These are phyloP conservation scores for Candida stauntonica DNA, from an alignment of 805 yeast genomes.

Conservation along the genomic window DNA sequence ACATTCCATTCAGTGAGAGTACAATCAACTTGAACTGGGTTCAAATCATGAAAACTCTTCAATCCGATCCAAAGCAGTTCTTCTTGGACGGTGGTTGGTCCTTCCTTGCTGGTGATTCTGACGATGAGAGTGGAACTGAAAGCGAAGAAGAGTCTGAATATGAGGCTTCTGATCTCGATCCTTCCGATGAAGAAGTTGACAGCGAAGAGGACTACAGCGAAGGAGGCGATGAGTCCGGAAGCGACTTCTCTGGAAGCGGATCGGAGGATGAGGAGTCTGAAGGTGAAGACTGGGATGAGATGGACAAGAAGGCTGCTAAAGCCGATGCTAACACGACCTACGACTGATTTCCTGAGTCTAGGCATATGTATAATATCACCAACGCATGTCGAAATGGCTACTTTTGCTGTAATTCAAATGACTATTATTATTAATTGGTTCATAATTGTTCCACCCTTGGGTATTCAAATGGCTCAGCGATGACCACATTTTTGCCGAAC, in stretches of 20 bases:
- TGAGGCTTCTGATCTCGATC: slow-evolving; percentile 41
- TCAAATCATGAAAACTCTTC: slow-evolving; percentile 90
- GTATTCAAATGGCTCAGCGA: slow-evolving; percentile 26
- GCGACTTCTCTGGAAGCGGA: slow-evolving; percentile 33
- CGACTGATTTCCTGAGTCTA: slow-evolving; percentile 33
- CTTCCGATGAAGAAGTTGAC: slow-evolving; percentile 38
- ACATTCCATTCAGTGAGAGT: slow-evolving; percentile 91
- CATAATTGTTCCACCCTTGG: slow-evolving; percentile 19
- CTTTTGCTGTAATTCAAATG: no score
- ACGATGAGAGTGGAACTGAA: slow-evolving; percentile 54
- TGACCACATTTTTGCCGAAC: slow-evolving; percentile 18
- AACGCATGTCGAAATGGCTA: no score
- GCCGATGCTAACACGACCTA: slow-evolving; percentile 39
- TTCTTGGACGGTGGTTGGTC: slow-evolving; percentile 96
- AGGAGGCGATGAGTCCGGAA: slow-evolving; percentile 29
- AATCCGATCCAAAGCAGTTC: slow-evolving; percentile 90
- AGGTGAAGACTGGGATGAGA: slow-evolving; percentile 33
- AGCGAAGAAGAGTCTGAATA: slow-evolving; percentile 69
- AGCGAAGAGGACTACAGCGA: slow-evolving; percentile 34
- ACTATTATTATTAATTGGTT: neutral
- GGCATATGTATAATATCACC: neutral
- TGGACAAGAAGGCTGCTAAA: slow-evolving; percentile 26
- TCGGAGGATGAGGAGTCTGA: slow-evolving; percentile 37
- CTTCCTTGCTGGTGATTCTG: slow-evolving; percentile 86
- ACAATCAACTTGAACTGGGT: slow-evolving; percentile 95